phyloP scores from a whole-genome alignment of 2,329 filamentous ascomycete species.

The Coleophoma crateriformis region DNA sequence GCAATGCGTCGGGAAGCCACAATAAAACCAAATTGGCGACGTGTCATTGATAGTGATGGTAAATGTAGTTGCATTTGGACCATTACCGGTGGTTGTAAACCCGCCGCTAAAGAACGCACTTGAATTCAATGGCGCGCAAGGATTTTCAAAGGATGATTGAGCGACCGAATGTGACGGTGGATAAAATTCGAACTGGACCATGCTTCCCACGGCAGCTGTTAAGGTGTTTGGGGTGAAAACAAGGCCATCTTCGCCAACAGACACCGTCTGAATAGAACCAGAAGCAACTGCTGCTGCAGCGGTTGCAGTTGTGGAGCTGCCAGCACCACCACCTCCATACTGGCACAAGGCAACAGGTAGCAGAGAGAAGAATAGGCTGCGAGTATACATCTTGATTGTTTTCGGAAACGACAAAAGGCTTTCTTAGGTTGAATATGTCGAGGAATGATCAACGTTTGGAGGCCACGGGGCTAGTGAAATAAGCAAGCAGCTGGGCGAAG shows the following conservation, averaged over 20 bases:
- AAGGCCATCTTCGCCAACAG: conserved; percentile 28
- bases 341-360: too few relatives aligned
- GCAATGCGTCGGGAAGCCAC: conserved; percentile 31
- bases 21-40: conserved; percentile 38
- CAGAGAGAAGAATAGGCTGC: too few relatives aligned
- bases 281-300: neutral
- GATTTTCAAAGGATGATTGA: conserved; percentile 27
- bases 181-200: conserved; percentile 50
- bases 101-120: conserved; percentile 20
- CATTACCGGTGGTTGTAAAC: conserved; percentile 8
- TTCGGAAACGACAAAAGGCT: too few relatives aligned
- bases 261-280: conserved; percentile 21
- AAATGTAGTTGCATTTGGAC: conserved; percentile 29
- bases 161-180: conserved; percentile 45
- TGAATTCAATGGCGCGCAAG: conserved; percentile 24
- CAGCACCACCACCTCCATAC: too few relatives aligned
- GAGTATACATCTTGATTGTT: too few relatives aligned
- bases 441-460: too few relatives aligned
- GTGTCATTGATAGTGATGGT: conserved; percentile 33
- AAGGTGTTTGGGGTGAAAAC: conserved; percentile 45
- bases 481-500: too few relatives aligned
- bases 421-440: too few relatives aligned
- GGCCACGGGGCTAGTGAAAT: too few relatives aligned
- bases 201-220: conserved; percentile 40
- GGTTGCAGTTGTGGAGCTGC: neutral